Conservation (phyloP, 495 filamentous ascomycete genomes). For the Clohesyomyces aquaticus region DNA sequence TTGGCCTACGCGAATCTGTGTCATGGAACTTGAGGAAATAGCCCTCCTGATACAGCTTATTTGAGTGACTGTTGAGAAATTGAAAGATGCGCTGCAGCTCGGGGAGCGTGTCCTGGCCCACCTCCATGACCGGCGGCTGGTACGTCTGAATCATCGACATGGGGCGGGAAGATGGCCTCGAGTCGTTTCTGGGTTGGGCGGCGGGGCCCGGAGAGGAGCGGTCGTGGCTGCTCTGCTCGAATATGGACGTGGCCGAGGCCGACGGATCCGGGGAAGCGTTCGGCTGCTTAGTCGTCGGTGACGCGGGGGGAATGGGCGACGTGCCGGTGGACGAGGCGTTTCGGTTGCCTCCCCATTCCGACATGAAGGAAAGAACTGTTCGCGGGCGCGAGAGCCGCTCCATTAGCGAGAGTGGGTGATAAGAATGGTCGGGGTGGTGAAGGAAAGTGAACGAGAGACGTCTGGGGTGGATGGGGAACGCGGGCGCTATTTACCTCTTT, state of each 20-base stretch:
- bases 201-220: conserved; percentile 23
- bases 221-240: conserved; percentile 27
- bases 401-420: conserved; percentile 18
- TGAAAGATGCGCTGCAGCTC: conserved; percentile 94
- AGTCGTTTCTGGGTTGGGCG: conserved; percentile 40
- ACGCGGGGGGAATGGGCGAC: conserved; percentile 28
- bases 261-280: conserved; percentile 10
- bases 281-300: conserved; percentile 28
- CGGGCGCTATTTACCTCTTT: conserved; percentile 29
- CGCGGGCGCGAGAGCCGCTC: conserved; percentile 14
- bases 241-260: conserved; percentile 30
- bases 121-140: conserved; percentile 84
- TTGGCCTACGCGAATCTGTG: conserved; percentile 76
- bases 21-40: conserved; percentile 97
- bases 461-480: background rate
- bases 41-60: conserved; percentile 96
- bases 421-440: background rate
- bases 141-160: conserved; percentile 75
- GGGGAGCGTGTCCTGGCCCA: conserved; percentile 80
- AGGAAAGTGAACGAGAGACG: background rate
- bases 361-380: conserved; percentile 67
- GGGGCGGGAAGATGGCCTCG: conserved; percentile 57
- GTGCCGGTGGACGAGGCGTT: conserved; percentile 42
- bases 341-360: conserved; percentile 55
- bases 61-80: conserved; percentile 90